Evolutionary conservation across 768 basidiomycete species (phyloP), one percentile per base, ranked within the genome.

Genomic region (Boletus rubroflammeus): DNA sequence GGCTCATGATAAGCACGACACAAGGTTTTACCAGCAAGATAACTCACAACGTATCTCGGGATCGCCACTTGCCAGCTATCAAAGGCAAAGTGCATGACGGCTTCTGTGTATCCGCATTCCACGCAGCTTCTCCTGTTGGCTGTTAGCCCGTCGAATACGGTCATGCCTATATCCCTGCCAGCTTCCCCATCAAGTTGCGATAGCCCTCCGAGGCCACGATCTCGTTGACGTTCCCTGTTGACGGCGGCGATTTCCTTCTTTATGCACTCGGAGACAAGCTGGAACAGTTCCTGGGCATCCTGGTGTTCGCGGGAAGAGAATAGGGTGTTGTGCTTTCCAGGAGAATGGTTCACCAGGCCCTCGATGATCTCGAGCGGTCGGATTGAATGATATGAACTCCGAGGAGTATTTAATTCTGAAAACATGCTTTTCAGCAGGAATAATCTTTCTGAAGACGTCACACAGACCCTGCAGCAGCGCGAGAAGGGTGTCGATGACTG

Each of bases 241-340:
- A 97, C 81, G 2, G 85, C 80, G 2, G 73, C 66, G n/a, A 85
- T 78, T 68, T 98, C 96, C 56, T 85, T 86, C 72, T 92, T 92
- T 61, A 98, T 78, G 49, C 85, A 89, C 68, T 95, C 93, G 1
- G 93, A 88, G 9, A 98, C 76, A 31, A 98, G 84, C 62, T 96
- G 88, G 74, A 97, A 98, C n/a, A 98, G 80, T 67, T 98, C 96
- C 66, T 98, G 96, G 5, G 96, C 96, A 68, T 98, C 96, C 73
- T 98, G 96, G 68, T 98, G 96, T 67, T 97, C 93, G 13, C 92
- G 85, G 1, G 93, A 93, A 59, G 84, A 83, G 70, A 96, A 86
- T 11, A 93, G 78, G 0, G 86, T 79, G 60, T 80, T 79, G 58
- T 78, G 68, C 64, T 80, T 80, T 47, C 79, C 80, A 32, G 76